Conservation (phyloP, 1,284 basidiomycete species). For the Tetrapyrgos nigripes region DNA sequence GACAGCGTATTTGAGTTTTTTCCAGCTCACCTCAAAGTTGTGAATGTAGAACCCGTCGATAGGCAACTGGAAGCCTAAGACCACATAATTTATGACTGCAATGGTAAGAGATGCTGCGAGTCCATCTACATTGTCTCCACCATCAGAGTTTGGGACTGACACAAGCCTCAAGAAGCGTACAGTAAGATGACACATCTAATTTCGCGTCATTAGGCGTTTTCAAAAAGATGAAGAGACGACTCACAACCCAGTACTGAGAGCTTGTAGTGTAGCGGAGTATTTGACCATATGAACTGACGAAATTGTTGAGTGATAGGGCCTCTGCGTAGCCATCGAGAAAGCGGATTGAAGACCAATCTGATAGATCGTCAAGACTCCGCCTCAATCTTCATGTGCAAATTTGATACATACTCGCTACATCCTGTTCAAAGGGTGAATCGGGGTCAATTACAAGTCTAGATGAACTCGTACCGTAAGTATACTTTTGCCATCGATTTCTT, state of each 20-base stretch:
- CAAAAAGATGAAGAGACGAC: slow-evolving; percentile 34
- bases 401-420: slow-evolving; percentile 55
- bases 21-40: slow-evolving; percentile 55
- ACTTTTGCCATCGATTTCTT: slow-evolving; percentile 84
- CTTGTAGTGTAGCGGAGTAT: slow-evolving; percentile 82
- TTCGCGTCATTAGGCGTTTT: background rate
- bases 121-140: slow-evolving; percentile 53
- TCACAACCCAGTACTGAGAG: slow-evolving; percentile 74
- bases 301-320: slow-evolving; percentile 79
- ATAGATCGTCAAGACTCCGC: slow-evolving; percentile 3
- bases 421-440: slow-evolving; percentile 23
- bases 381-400: background rate
- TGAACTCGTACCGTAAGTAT: slow-evolving; percentile 2
- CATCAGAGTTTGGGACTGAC: slow-evolving; percentile 1
- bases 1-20: background rate
- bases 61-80: slow-evolving; percentile 71
- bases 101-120: slow-evolving; percentile 75
- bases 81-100: slow-evolving; percentile 74
- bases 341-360: slow-evolving; percentile 66
- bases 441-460: background rate
- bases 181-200: slow-evolving; percentile 86
- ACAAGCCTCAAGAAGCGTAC: slow-evolving; percentile 24
- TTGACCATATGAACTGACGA: slow-evolving; percentile 76
- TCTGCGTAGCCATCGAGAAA: slow-evolving; percentile 70
- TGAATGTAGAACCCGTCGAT: slow-evolving; percentile 77